These are phyloP conservation scores for Phialocephala subalpina DNA, from an alignment of 2,329 filamentous ascomycete genomes.

Conservation along the genomic window DNA sequence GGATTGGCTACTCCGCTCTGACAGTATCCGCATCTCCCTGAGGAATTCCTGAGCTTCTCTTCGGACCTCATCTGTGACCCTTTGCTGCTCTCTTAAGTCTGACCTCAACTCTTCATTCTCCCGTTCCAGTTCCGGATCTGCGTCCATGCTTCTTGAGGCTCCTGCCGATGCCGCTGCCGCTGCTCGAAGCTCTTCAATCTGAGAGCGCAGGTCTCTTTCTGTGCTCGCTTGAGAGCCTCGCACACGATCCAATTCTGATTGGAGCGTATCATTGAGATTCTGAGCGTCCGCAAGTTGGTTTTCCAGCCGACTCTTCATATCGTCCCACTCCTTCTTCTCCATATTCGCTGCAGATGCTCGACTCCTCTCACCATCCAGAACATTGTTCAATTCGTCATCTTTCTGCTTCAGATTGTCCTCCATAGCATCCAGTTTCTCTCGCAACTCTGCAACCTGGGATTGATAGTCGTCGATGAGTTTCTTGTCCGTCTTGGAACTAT, in stretches of 20 bases:
- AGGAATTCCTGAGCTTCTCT: constrained; percentile 84
- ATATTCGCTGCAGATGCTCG: constrained; percentile 58
- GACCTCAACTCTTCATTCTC: constrained; percentile 75
- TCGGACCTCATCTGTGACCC: constrained; percentile 86
- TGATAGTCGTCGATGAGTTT: constrained; percentile 83
- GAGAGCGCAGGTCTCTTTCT: constrained; percentile 67
- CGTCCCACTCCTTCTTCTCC: constrained; percentile 77
- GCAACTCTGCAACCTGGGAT: constrained; percentile 76
- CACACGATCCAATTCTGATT: constrained; percentile 79
- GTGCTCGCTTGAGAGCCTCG: constrained; percentile 72
- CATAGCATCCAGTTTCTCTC: constrained; percentile 75
- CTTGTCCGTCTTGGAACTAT: constrained; percentile 63
- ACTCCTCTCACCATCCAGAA: constrained; percentile 66
- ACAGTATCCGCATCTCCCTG: constrained; percentile 87
- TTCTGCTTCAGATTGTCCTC: constrained; percentile 75
- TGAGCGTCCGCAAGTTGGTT: constrained; percentile 77
- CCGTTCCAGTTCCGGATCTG: constrained; percentile 60
- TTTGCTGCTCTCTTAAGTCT: constrained; percentile 76
- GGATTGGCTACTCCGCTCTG: constrained; percentile 78
- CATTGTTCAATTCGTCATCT: constrained; percentile 71
- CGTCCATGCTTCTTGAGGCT: constrained; percentile 41
- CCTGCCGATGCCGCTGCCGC: constrained; percentile 29
- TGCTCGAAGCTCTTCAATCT: constrained; percentile 63
- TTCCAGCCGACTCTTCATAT: constrained; percentile 73
- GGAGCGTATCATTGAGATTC: constrained; percentile 79